Conservation (phyloP, 352 stramenopile genomes). For the Globisporangium irregulare region DNA sequence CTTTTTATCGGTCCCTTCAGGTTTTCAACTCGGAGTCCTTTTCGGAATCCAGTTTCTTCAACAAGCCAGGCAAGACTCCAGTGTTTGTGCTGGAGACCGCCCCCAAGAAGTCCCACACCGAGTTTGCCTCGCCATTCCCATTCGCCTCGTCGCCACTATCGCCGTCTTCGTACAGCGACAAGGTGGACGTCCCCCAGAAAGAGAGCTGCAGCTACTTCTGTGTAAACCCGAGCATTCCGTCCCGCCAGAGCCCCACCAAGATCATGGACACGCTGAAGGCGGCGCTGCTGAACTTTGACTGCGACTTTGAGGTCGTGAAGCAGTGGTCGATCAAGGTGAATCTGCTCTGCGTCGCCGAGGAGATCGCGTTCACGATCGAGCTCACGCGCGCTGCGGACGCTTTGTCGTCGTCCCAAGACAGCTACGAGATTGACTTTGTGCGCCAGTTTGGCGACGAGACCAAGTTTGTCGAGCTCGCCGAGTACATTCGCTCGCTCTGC, state of each 20-base stretch:
- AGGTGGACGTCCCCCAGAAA: slow-evolving; percentile 55
- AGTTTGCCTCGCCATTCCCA: neutral
- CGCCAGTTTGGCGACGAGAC: slow-evolving; percentile 49
- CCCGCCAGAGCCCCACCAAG: slow-evolving; percentile 27
- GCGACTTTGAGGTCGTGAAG: slow-evolving; percentile 31
- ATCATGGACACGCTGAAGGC: slow-evolving; percentile 52
- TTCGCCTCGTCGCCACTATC: slow-evolving; percentile 38
- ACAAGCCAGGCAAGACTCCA: slow-evolving; percentile 13
- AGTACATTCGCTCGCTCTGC: slow-evolving; percentile 53
- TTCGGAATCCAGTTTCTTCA: slow-evolving; percentile 15
- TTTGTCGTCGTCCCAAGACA: neutral
- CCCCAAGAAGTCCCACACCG: neutral
- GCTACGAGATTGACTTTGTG: slow-evolving; percentile 63
- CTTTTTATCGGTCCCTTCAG: neutral
- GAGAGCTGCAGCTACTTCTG: slow-evolving; percentile 40
- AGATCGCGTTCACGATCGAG: slow-evolving; percentile 55
- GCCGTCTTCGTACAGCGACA: slow-evolving; percentile 31
- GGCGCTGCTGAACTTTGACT: slow-evolving; percentile 37
- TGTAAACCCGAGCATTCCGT: slow-evolving; percentile 57
- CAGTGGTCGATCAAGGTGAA: slow-evolving; percentile 44
- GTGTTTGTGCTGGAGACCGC: slow-evolving; percentile 22
- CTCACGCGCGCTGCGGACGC: slow-evolving; percentile 37
- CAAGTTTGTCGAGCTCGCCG: slow-evolving; percentile 48
- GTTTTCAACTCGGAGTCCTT: slow-evolving; percentile 19
- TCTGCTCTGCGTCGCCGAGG: slow-evolving; percentile 65